Evolutionary conservation across 1,284 basidiomycete genomes (phyloP), one percentile per base, ranked within the genome.

Genomic region (Pseudozyma pruni): DNA sequence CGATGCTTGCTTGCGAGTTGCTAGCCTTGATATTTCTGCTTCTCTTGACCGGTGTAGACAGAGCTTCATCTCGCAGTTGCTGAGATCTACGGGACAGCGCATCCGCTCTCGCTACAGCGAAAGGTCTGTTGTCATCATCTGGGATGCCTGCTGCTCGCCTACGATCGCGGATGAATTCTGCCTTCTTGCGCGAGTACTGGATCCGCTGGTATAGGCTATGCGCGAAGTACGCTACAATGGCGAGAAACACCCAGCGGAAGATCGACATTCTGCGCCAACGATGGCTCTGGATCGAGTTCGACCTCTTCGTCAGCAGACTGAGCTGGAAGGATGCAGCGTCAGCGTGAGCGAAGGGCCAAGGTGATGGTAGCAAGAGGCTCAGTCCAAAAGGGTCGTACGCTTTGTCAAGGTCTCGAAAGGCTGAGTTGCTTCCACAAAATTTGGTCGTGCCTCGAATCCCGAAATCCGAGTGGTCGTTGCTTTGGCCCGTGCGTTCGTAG

Each of bases 121-220:
- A 76, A 0, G 74, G 74, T 16, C 74, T 48, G 4, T 55, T 20
- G 32, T 76, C 74, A 20, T 62, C 56, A 39, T 76, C 74, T 7
- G 71, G 72, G 31, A 76, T 76, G 10, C 74, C 74, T 10, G 74
- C 74, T 23, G 62, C 72, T 20, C 74, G 51, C 39, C 74, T 52
- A 39, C 68, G 59, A 8, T 66, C 68, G 33, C 61, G 66, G 11
- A 64, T 40, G 38, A 59, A 61, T n/a, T 71, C 55, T 29, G 67
- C 55, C 35, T 46, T 53, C 51, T 59, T 63, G 67, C 67, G 67
- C 10, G 67, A 46, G 27, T 44, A 27, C 27, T 63, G 59, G 6
- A 70, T 20, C 25, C 52, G 53, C 37, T 56, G 49, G 39, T 59
- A 70, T 6, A 29, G 20, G 8, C 8, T 37, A 48, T 70, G 42